Conservation (phyloP, 2,329 filamentous ascomycete genomes). For the Microsporum audouinii region DNA sequence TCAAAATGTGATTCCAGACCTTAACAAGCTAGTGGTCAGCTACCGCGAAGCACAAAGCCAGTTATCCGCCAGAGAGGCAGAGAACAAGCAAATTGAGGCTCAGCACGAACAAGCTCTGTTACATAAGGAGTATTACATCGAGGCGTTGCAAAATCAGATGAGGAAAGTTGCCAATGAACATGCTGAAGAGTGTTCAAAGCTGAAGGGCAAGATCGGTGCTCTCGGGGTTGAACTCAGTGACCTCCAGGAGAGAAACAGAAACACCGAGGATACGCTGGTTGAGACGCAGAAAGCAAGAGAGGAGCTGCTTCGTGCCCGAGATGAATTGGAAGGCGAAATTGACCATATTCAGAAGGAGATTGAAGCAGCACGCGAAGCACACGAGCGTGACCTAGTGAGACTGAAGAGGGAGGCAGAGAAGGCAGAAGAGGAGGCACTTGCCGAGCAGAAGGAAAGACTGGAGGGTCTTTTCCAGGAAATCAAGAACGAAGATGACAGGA, state of each 20-base stretch:
- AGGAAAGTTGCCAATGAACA: conserved; percentile 40
- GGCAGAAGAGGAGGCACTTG: conserved; percentile 24
- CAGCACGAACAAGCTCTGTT: conserved; percentile 42
- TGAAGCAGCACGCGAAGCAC: conserved; percentile 27
- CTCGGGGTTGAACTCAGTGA: conserved; percentile 41
- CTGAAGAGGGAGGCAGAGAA: conserved; percentile 32
- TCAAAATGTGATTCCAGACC: conserved; percentile 37
- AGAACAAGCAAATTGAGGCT: conserved; percentile 38
- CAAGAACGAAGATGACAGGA: conserved; percentile 32
- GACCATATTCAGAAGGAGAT: conserved; percentile 28
- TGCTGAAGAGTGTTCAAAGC: conserved; percentile 36
- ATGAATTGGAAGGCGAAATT: conserved; percentile 34
- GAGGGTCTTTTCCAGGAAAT: conserved; percentile 40
- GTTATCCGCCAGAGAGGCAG: conserved; percentile 38
- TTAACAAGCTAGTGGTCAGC: conserved; percentile 33
- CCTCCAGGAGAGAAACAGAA: conserved; percentile 42
- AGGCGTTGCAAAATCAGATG: conserved; percentile 41
- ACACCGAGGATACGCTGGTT: conserved; percentile 38
- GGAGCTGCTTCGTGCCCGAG: conserved; percentile 35
- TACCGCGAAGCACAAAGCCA: conserved; percentile 43
- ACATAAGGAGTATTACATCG: conserved; percentile 44
- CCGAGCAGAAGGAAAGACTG: conserved; percentile 35
- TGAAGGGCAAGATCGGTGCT: conserved; percentile 36
- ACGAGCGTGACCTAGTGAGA: conserved; percentile 34
- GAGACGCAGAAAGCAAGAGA: conserved; percentile 36